Evolutionary conservation across 148 eudicot genomes (phyloP), one percentile per base, ranked within the genome.

Genomic region (Polygonum maritimum): DNA sequence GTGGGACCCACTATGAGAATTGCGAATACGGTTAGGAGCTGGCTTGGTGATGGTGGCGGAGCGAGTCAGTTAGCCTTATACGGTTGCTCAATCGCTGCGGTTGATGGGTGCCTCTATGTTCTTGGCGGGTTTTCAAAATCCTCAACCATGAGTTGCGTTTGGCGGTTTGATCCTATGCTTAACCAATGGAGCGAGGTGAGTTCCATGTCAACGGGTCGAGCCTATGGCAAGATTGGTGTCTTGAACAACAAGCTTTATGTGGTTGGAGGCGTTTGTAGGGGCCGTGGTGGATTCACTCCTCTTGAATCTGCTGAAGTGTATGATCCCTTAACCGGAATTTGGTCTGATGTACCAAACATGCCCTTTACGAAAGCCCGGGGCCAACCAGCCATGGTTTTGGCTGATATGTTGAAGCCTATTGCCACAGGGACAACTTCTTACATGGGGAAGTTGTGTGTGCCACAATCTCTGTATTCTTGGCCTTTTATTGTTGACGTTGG

Each of bases 401-500:
- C 93, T 3, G 93, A 91, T 78, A 72, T 92, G 75, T 91, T 96
- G 60, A 92, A 92, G 84, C 99, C 99, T 19, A 96, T 96, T 36
- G 99, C 99, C 7, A 96, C 99, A 8, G 99, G 99, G 77, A 83
- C 88, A 87, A 89, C 97, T 26, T 88, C 95, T 12, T 96, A 96
- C 81, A 81, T 78, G 82, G 94, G 91, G 21, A 96, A 96, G 73
- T 67, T 96, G 70, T 96, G 87, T 71, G 99, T 96, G 48, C 94
- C 99, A 22, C 99, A 96, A 63, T 92, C 98, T 79, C 86, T 96
- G 55, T 96, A 96, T 62, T 91, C 91, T 54, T 96, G 98, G 99
- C 99, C 99, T 9, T 96, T 96, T 83, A 92, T 96, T 73, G 95
- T 96, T 47, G 99, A 96, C 78, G 99, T 89, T 13, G 99, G 99